Evolutionary conservation across 495 filamentous ascomycete species (phyloP), one percentile per base, ranked within the genome.

Genomic region (Aspergillus indologenus): DNA sequence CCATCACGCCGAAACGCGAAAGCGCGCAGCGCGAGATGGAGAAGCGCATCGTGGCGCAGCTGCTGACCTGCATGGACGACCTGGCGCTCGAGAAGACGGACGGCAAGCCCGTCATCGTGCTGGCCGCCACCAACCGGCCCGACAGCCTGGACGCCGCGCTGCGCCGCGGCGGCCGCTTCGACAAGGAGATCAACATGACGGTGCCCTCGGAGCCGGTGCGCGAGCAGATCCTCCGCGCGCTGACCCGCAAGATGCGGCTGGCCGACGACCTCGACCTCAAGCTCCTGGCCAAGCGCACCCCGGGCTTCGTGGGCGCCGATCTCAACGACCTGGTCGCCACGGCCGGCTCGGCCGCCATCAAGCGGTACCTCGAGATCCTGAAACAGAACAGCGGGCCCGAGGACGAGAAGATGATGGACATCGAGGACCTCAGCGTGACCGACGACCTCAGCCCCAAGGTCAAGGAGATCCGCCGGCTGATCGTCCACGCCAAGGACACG

Each of bases 1-100:
- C 90, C 17, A 96, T 97, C 60, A 94, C 94, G 43, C 91, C 91
- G 5, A 97, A 96, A 73, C 81, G 93, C 46, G 94, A 97, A 68
- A 93, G 85, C 65, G 90, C 92, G n/a, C 92, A 96, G 66, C 85
- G 91, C 63, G 91, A 96, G 67, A 98, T 98, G 93, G 93, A 98
- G 73, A 92, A 92, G 72, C 77, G 93, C 48, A 98, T 98, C 66
- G 93, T 98, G 19, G 90, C 92, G 1, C 92, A 97, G 71, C 83
- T 98, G 62, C 78, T 96, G 58, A 93, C 90, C 12, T 94, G 90
- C 62, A 89, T 92, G 87, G 90, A 91, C 61, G 86, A 92, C 51
- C 81, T 96, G 54, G 88, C 89, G 31, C 78, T 91, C 53, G 87
- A 91, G 43, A 87, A 88, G 60, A 91, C 91, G 9, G 86, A 85